These are phyloP conservation scores for Coniferiporia weirii DNA, from an alignment of 1,284 basidiomycete species.

Conservation along the genomic window DNA sequence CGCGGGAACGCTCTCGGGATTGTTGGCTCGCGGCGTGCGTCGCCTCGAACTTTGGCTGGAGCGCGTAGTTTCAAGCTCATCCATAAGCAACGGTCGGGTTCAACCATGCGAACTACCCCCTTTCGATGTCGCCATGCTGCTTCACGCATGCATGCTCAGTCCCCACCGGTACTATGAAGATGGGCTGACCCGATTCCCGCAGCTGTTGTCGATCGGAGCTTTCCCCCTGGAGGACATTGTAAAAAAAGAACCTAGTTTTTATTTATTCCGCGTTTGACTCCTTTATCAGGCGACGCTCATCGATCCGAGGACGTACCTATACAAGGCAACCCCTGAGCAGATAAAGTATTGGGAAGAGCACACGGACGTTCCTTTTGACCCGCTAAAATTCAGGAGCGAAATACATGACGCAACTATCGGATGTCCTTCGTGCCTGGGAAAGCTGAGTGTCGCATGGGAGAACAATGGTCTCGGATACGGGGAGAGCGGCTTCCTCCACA, in stretches of 20 bases:
- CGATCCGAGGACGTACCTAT: background rate
- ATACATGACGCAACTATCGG: background rate
- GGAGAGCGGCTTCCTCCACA: background rate
- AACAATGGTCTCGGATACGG: background rate
- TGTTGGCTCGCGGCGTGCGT: background rate
- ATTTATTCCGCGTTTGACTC: background rate
- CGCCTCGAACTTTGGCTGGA: background rate
- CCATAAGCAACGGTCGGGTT: background rate
- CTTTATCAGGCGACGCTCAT: background rate
- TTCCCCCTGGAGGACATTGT: background rate
- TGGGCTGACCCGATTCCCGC: background rate
- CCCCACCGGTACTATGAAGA: background rate
- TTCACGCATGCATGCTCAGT: background rate
- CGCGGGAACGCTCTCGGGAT: background rate
- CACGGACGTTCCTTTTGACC: background rate
- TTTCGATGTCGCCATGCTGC: background rate
- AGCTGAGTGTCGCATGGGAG: background rate
- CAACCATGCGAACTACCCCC: background rate
- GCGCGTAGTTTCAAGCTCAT: background rate
- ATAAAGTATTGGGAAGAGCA: background rate
- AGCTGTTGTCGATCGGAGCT: background rate
- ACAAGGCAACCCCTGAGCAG: background rate
- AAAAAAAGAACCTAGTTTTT: background rate
- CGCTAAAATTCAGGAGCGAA: background rate
- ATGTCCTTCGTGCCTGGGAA: background rate